Conservation (phyloP, 495 filamentous ascomycete species). For the Penicillium maclennaniae region DNA sequence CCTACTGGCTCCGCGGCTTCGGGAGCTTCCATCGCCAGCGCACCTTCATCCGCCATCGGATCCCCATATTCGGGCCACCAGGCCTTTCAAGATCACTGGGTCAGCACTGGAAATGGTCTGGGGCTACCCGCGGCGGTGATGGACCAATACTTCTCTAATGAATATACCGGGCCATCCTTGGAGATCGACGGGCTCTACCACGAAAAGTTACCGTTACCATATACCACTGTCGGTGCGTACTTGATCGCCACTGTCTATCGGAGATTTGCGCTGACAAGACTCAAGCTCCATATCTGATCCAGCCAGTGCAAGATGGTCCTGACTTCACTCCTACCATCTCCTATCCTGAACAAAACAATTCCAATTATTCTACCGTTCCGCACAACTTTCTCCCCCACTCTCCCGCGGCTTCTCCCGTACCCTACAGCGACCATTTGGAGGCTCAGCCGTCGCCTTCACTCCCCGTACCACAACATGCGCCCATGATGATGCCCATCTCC, state of each 20-base stretch:
- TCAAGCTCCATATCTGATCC: conserved; percentile 59
- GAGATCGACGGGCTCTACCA: conserved; percentile 44
- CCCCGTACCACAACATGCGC: conserved; percentile 30
- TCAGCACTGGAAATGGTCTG: conserved; percentile 56
- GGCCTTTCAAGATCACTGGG: conserved; percentile 57
- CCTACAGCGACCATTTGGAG: conserved; percentile 27
- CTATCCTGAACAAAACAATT: conserved; percentile 31
- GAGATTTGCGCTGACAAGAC: conserved; percentile 3
- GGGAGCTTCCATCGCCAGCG: conserved; percentile 62
- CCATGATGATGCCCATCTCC: conserved; percentile 32
- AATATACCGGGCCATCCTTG: conserved; percentile 32
- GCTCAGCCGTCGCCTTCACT: conserved; percentile 26
- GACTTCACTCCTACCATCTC: conserved; percentile 33
- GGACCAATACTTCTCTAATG: conserved; percentile 53
- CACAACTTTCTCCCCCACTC: conserved; percentile 32
- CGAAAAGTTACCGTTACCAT: conserved; percentile 52
- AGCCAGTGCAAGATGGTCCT: conserved; percentile 35
- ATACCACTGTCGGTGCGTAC: conserved; percentile 81
- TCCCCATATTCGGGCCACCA: conserved; percentile 72
- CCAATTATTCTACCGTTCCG: conserved; percentile 20
- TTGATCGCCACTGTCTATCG: not conserved
- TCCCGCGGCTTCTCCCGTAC: conserved; percentile 32
- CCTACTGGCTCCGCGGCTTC: conserved; percentile 70
- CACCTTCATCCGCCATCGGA: conserved; percentile 74
- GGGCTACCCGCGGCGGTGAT: conserved; percentile 68